These are phyloP conservation scores for Penicillium brevicompactum DNA, from an alignment of 2,329 filamentous ascomycete genomes.

Conservation along the genomic window DNA sequence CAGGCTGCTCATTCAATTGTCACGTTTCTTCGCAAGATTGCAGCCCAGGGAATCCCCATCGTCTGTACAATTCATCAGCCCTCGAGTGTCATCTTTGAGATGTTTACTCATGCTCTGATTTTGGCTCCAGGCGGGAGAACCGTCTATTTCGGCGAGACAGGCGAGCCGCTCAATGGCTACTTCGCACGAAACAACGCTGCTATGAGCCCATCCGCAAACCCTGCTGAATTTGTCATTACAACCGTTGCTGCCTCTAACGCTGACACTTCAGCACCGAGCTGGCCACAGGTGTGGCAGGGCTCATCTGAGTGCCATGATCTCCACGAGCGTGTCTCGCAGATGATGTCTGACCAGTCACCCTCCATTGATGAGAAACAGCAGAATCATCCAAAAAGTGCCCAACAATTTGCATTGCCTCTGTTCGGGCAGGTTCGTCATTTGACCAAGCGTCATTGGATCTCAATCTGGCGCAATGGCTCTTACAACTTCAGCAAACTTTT, in stretches of 20 bases:
- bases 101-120: slow-evolving; percentile 79
- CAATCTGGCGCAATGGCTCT: slow-evolving; percentile 9
- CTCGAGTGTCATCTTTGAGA: slow-evolving; percentile 77
- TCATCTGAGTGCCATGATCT: not conserved
- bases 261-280: not conserved
- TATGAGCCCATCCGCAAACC: not conserved
- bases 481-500: slow-evolving; percentile 11
- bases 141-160: slow-evolving; percentile 75
- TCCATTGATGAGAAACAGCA: not conserved
- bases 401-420: not conserved
- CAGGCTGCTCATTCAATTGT: slow-evolving; percentile 65
- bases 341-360: not conserved
- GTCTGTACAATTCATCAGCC: slow-evolving; percentile 86
- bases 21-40: slow-evolving; percentile 60
- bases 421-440: not conserved
- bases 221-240: not conserved
- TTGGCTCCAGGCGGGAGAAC: slow-evolving; percentile 74
- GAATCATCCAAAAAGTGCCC: not conserved
- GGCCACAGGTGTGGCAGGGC: not conserved
- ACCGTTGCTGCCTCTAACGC: not conserved
- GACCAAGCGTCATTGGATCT: slow-evolving; percentile 7
- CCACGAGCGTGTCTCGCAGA: not conserved
- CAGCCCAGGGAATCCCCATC: slow-evolving; percentile 72
- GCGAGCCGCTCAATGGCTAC: not conserved
- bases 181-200: not conserved